Evolutionary conservation across 352 stramenopile species (phyloP).

Genomic region (Phytopythium aichiense): DNA sequence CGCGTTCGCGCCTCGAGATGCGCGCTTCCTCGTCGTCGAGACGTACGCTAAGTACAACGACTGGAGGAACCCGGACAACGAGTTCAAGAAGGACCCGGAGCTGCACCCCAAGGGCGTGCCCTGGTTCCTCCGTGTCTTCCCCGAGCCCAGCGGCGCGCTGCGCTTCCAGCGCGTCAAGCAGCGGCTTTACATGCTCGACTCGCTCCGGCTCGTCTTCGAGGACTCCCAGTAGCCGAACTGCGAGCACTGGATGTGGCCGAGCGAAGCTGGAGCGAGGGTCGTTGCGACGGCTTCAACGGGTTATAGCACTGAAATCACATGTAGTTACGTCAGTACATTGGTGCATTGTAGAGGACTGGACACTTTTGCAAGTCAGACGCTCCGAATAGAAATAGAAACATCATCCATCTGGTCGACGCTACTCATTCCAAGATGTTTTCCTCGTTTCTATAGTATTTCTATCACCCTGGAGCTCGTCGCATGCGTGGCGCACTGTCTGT

Average conservation of each 20-base stretch:
- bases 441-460: not conserved
- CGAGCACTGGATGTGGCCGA: too few relatives aligned
- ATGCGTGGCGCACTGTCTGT: not conserved
- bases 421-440: not conserved
- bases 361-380: not conserved
- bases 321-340: too few relatives aligned
- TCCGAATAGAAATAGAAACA: not conserved
- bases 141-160: constrained; percentile 25
- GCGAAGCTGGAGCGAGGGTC: too few relatives aligned
- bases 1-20: constrained; percentile 38
- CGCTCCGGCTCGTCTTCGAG: constrained; percentile 23
- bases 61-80: constrained; percentile 69
- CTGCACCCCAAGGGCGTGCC: constrained; percentile 59
- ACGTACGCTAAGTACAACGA: constrained; percentile 57
- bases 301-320: too few relatives aligned
- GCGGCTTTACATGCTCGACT: constrained; percentile 31
- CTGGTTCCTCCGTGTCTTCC: constrained; percentile 50
- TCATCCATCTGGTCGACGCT: too few relatives aligned
- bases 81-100: constrained; percentile 51
- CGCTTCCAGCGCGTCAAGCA: constrained; percentile 29
- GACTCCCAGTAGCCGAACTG: constrained; percentile 8
- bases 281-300: too few relatives aligned
- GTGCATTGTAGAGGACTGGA: not conserved
- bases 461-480: not conserved
- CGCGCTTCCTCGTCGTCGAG: constrained; percentile 49